Base-by-base conservation (phyloP, 2,329 filamentous ascomycete genomes). In the Botrytis hyacinthi region DNA sequence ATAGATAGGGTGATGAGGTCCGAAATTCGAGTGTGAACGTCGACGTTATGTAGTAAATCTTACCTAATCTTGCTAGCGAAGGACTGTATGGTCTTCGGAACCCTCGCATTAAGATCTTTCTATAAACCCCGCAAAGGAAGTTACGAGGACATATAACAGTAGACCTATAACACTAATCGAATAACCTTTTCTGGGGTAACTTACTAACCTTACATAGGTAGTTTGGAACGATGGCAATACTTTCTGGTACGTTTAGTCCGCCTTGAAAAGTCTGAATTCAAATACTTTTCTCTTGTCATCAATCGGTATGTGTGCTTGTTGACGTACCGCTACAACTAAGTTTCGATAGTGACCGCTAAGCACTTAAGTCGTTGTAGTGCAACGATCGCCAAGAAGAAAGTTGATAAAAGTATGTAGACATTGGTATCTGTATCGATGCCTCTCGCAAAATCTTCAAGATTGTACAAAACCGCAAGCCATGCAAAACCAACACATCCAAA, bases 151-250 rank as follows among this genome's bases (percentile, higher is more conserved):
- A 62, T 54, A 54, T 54, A 54, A n/a, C 37, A 37, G 35, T 3
- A 62, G 26, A 62, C 14, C 60, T 26, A 62, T 62, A 62, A 40
- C 60, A n/a, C 60, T 42, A 42, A 62, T 14, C 35, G 26, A 62
- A 40, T 62, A 62, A 61, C 59, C 37, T 61, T 61, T 61, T 37
- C 59, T 61, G 59, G 59, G 59, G 59, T 61, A 61, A 42, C 35
- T n/a, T 37, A 18, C 60, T 62, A 62, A 59, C 60, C 35, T 62
- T 12, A 22, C 22, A 5, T n/a, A n/a, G 26, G 35, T 42, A 40
- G 60, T 62, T 40, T 62, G 16, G 60, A 40, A 10, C 37, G 26
- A 40, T 62, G 60, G 37, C 35, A 62, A n/a, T n/a, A n/a, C 60
- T 62, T 37, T 22, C 16, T 54, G 14, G 51, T n/a, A 54, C 14